These are phyloP conservation scores for Gracilariopsis chorda DNA, from an alignment of 23 red algal genomes.

Conservation along the genomic window DNA sequence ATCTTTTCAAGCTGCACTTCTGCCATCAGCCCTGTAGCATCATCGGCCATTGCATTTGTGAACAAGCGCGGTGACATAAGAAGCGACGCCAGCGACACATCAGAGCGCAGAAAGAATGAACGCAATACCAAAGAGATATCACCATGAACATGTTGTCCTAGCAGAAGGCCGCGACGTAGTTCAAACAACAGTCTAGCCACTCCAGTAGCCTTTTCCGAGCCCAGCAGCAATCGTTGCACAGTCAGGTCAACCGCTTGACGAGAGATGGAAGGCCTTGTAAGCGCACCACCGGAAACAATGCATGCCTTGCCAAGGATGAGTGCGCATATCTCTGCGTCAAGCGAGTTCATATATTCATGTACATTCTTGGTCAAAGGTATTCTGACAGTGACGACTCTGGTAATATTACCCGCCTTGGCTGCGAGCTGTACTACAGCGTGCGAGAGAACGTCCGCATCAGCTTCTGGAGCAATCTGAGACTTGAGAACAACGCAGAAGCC, in stretches of 20 bases:
- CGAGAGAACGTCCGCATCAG: neutral
- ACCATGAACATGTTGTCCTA: constrained; percentile 15
- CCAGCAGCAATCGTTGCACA: constrained; percentile 36
- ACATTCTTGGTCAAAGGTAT: constrained; percentile 27
- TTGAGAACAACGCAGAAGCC: constrained; percentile 54
- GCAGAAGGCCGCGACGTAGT: constrained; percentile 36
- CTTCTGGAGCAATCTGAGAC: neutral
- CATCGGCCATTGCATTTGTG: constrained; percentile 35
- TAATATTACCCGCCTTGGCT: constrained; percentile 3
- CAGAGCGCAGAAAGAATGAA: constrained; percentile 35
- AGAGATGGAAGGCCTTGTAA: constrained; percentile 31
- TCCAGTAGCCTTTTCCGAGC: constrained; percentile 25
- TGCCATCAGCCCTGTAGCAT: constrained; percentile 39
- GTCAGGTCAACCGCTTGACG: constrained; percentile 32
- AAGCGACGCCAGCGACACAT: constrained; percentile 25
- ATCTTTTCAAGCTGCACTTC: constrained; percentile 40
- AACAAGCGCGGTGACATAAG: constrained; percentile 59
- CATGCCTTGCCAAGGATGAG: constrained; percentile 62
- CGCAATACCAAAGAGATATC: constrained; percentile 38
- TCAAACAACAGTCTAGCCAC: constrained; percentile 46
- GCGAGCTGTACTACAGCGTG: constrained; percentile 54
- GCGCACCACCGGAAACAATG: constrained; percentile 25
- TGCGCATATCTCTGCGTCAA: constrained; percentile 50
- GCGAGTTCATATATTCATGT: neutral
- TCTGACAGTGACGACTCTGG: constrained; percentile 35